These are phyloP conservation scores for Penicillium glabrum DNA, from an alignment of 2,329 filamentous ascomycete genomes.

Conservation along the genomic window DNA sequence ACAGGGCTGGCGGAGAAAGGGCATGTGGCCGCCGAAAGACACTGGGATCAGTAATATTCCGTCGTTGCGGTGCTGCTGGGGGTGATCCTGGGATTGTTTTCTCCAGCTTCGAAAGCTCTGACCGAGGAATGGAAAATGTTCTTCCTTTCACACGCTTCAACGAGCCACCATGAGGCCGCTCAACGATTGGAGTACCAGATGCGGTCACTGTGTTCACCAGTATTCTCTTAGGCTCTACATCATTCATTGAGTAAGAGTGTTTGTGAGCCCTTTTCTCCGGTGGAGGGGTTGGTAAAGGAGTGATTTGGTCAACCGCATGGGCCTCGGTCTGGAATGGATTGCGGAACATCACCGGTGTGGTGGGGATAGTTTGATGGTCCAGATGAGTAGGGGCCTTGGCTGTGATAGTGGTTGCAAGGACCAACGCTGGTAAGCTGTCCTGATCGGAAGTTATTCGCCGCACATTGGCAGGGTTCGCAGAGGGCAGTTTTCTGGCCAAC, in stretches of 20 bases:
- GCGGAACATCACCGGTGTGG: slow-evolving; percentile 29
- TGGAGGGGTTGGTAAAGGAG: slow-evolving; percentile 4
- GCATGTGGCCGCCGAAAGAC: slow-evolving; percentile 37
- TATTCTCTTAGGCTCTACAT: slow-evolving; percentile 25
- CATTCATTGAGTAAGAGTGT: slow-evolving; percentile 19
- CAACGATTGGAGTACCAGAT: slow-evolving; percentile 23
- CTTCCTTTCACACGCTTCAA: slow-evolving; percentile 31
- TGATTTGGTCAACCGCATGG: background rate
- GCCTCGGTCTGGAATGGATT: slow-evolving; percentile 30
- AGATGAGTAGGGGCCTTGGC: slow-evolving; percentile 20
- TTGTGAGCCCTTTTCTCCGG: slow-evolving; percentile 14
- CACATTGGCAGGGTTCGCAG: slow-evolving; percentile 36
- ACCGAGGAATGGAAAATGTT: slow-evolving; percentile 30
- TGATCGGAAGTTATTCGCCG: slow-evolving; percentile 47
- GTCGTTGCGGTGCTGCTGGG: slow-evolving; percentile 27
- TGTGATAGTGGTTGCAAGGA: slow-evolving; percentile 45
- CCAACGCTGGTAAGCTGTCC: slow-evolving; percentile 48
- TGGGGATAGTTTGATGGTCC: slow-evolving; percentile 14
- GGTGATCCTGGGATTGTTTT: slow-evolving; percentile 21
- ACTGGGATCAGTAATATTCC: slow-evolving; percentile 43
- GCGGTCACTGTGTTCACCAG: slow-evolving; percentile 21
- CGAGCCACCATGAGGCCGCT: slow-evolving; percentile 33
- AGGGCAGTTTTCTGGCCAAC: slow-evolving; percentile 42
- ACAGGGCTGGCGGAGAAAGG: slow-evolving; percentile 27
- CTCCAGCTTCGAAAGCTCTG: slow-evolving; percentile 27